Percentiles rank a stretch among this genome's conserved stretches.
Conservation (phyloP, 108 stramenopile species). For the Cyclostephanos invisitatus region DNA sequence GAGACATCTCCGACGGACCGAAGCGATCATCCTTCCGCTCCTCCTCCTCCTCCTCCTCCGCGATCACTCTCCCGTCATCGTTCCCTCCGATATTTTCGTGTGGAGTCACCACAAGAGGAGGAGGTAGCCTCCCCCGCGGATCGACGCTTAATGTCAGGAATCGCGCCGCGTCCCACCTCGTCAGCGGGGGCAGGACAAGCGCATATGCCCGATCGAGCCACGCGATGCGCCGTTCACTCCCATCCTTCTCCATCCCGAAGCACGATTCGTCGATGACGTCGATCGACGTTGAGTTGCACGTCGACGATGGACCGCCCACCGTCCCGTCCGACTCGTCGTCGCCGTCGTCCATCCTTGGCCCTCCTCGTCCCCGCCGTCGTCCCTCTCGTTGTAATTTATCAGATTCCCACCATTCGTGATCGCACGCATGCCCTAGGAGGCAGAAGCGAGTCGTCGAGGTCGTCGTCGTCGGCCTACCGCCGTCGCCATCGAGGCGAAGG, state of each 20-base stretch:
- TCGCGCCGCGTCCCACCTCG: conserved; percentile 85
- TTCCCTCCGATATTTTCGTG: conserved; percentile 1
- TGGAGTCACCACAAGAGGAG: background rate
- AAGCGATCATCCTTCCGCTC: conserved; percentile 27
- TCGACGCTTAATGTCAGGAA: conserved; percentile 66
- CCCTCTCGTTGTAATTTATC: no score
- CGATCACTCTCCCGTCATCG: background rate
- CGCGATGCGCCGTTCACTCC: background rate
- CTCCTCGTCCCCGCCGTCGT: background rate
- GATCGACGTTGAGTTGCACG: background rate
- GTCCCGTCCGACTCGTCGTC: no score
- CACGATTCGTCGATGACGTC: background rate
- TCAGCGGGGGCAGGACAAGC: conserved; percentile 67
- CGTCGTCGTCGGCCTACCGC: conserved; percentile 1
- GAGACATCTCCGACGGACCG: conserved; percentile 71
- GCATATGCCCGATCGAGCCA: conserved; percentile 44
- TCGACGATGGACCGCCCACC: background rate
- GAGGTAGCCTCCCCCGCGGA: conserved; percentile 51
- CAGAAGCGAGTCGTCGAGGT: conserved; percentile 55
- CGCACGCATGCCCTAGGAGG: conserved; percentile 58
- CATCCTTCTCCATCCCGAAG: background rate
- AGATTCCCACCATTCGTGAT: conserved; percentile 9
- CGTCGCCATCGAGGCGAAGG: conserved; percentile 38
- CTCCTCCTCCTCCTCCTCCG: background rate
- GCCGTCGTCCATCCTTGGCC: background rate